Percentiles rank a stretch among this genome's conserved stretches.
Evolutionary conservation across 768 basidiomycete species (phyloP).

Genomic region (Pisolithus orientalis): DNA sequence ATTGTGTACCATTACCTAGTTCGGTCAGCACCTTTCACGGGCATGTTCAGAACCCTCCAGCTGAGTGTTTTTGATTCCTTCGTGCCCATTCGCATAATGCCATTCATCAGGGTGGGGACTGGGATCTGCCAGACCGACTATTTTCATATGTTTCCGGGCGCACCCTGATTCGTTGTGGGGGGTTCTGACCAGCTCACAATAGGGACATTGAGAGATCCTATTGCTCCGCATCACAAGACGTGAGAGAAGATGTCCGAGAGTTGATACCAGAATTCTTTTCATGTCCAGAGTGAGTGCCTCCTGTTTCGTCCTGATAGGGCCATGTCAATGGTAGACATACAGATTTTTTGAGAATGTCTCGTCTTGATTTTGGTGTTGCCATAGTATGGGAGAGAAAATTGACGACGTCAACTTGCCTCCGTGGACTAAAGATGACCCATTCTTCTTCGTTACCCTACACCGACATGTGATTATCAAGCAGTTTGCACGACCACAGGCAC

Average conservation of each 20-base stretch:
- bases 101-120: slow-evolving; percentile 72
- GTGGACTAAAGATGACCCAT: slow-evolving; percentile 82
- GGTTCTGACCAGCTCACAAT: slow-evolving; percentile 4
- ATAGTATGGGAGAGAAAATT: slow-evolving; percentile 70
- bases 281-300: slow-evolving; percentile 60
- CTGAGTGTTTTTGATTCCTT: slow-evolving; percentile 22
- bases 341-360: slow-evolving; percentile 83
- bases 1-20: slow-evolving; percentile 94
- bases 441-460: slow-evolving; percentile 76
- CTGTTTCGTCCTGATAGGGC: neutral
- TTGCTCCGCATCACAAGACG: slow-evolving; percentile 76
- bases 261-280: slow-evolving; percentile 87
- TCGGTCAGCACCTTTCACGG: slow-evolving; percentile 82
- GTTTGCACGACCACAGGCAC: neutral
- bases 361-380: slow-evolving; percentile 75
- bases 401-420: slow-evolving; percentile 85
- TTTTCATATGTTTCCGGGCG: slow-evolving; percentile 50
- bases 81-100: neutral
- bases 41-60: slow-evolving; percentile 90
- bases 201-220: slow-evolving; percentile 81
- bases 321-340: neutral
- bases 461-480: slow-evolving; percentile 46
- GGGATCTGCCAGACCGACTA: slow-evolving; percentile 86
- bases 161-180: neutral
- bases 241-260: slow-evolving; percentile 89